A percentile compares a stretch with the other conserved stretches of the same genome.
phyloP scores from a whole-genome alignment of 257 asterid genomes.

The Solanum neorickii region DNA sequence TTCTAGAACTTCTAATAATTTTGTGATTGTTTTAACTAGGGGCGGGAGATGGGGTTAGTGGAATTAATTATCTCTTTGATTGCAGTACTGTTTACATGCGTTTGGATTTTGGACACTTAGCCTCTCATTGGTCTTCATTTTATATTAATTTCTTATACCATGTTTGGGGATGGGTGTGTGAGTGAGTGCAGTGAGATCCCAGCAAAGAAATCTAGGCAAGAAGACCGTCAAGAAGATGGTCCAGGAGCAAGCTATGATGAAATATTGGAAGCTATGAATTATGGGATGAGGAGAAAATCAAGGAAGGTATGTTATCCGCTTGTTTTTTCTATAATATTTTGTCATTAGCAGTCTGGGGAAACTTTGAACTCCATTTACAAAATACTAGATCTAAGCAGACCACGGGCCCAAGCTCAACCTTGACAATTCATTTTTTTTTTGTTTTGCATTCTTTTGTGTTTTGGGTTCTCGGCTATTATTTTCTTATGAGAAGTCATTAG shows the following conservation, averaged over 20 bases:
- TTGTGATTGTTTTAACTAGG: background rate
- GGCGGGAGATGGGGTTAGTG: background rate
- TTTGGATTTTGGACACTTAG: background rate
- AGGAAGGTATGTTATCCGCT: constrained; percentile 36
- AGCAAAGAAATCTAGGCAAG: constrained; percentile 49
- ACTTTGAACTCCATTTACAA: background rate
- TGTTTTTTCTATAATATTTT: background rate
- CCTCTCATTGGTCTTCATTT: background rate
- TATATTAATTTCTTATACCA: background rate
- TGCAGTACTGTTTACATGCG: background rate
- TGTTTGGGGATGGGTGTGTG: background rate
- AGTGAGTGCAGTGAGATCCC: constrained; percentile 26
- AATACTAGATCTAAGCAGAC: background rate
- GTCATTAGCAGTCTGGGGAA: background rate
- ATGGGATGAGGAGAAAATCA: constrained; percentile 47
- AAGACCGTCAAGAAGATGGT: constrained; percentile 27
- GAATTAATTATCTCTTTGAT: background rate
- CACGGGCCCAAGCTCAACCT: background rate
- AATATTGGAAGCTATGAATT: constrained; percentile 66
- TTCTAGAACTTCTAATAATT: background rate
- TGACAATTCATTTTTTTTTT: background rate
- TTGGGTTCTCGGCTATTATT: background rate
- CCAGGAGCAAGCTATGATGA: constrained; percentile 54
- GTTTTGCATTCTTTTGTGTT: background rate
- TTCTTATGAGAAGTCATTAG: background rate